These are phyloP conservation scores for Zangia roseola DNA, from an alignment of 768 basidiomycete species.

Conservation along the genomic window DNA sequence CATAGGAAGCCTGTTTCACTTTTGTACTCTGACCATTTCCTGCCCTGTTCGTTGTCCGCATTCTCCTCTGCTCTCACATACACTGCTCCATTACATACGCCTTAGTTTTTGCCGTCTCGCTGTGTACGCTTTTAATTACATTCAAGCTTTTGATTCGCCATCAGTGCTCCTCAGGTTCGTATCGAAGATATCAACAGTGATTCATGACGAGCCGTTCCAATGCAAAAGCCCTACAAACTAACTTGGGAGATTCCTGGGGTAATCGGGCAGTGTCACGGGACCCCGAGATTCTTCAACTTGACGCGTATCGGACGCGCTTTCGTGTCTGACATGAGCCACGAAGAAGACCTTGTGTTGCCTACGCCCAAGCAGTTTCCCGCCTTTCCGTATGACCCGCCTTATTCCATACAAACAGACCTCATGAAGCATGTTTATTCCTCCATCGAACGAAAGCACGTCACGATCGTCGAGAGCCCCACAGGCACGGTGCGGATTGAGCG, in stretches of 20 bases:
- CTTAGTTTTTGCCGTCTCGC: conserved; percentile 23
- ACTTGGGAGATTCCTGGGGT: background rate
- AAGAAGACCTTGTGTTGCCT: conserved; percentile 38
- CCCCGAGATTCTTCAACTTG: conserved; percentile 10
- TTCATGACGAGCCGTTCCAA: background rate
- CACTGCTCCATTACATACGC: conserved; percentile 21
- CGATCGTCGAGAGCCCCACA: conserved; percentile 87
- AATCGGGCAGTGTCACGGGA: background rate
- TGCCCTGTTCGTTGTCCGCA: conserved; percentile 16
- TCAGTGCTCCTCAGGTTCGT: background rate
- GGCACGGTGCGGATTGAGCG: conserved; percentile 61
- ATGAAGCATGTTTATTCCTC: conserved; percentile 85
- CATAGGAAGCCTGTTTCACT: conserved; percentile 19
- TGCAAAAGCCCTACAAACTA: background rate
- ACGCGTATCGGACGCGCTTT: conserved; percentile 6
- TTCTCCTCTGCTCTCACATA: conserved; percentile 16
- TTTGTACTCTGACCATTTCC: conserved; percentile 23
- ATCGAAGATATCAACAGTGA: conserved; percentile 9
- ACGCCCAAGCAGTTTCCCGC: conserved; percentile 69
- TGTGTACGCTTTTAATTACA: conserved; percentile 27
- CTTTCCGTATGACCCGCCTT: conserved; percentile 85
- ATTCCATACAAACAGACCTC: conserved; percentile 79
- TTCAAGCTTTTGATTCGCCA: conserved; percentile 14
- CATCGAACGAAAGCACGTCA: conserved; percentile 71
- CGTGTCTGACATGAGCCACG: conserved; percentile 10